A percentile compares a stretch with the other conserved stretches of the same genome.
phyloP scores from a whole-genome alignment of 495 filamentous ascomycete genomes.

The Thermothielavioides terrestris region DNA sequence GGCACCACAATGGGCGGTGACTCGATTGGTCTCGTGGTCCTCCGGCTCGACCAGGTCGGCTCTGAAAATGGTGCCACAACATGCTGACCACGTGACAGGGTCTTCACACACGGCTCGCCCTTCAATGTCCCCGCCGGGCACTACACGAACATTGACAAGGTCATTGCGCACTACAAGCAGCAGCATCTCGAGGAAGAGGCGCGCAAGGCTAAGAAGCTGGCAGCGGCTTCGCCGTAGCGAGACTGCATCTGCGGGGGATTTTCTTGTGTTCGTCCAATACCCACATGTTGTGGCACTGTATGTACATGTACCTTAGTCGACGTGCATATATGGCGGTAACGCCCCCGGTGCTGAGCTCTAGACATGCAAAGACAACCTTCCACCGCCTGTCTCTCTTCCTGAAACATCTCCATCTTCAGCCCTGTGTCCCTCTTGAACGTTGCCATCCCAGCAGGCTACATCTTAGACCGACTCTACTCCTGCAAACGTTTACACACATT shows the following conservation, averaged over 20 bases:
- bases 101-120: constrained; percentile 35
- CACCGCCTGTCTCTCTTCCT: constrained; percentile 3
- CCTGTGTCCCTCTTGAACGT: background rate
- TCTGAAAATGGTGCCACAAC: constrained; percentile 7
- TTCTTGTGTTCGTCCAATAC: constrained; percentile 5
- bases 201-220: constrained; percentile 37
- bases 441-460: background rate
- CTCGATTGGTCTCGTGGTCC: background rate
- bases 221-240: constrained; percentile 18
- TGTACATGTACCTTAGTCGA: constrained; percentile 21
- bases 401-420: background rate
- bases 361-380: constrained; percentile 15
- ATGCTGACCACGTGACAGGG: constrained; percentile 30
- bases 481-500: no score
- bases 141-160: constrained; percentile 34
- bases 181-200: constrained; percentile 39
- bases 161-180: constrained; percentile 41
- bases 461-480: background rate
- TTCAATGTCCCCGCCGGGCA: constrained; percentile 40
- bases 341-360: no score
- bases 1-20: no score
- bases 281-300: constrained; percentile 14
- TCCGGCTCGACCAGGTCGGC: background rate
- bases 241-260: background rate
- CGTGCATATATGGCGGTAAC: constrained; percentile 6